Percentiles rank a stretch among this genome's conserved stretches.
phyloP scores from a whole-genome alignment of 2,329 filamentous ascomycete species.

The Fusarium duplospermum region DNA sequence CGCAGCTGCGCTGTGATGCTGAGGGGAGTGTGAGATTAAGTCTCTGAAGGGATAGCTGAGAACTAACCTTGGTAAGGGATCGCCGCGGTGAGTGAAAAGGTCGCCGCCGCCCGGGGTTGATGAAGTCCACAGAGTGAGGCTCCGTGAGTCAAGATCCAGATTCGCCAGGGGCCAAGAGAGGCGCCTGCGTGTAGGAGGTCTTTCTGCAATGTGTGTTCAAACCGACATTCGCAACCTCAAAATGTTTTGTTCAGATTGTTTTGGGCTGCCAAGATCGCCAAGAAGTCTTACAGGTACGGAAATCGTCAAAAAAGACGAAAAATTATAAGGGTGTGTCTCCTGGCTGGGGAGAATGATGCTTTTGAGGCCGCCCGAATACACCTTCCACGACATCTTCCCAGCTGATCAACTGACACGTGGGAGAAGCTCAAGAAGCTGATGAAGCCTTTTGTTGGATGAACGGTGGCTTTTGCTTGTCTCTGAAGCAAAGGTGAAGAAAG shows the following conservation, averaged over 20 bases:
- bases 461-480: neutral
- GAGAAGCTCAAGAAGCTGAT: neutral
- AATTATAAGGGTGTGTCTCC: neutral
- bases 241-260: neutral
- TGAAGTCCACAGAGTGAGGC: too few species aligned
- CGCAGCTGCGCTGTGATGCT: too few species aligned
- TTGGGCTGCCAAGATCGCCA: neutral
- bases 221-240: neutral
- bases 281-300: neutral
- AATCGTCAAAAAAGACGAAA: neutral
- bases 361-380: neutral
- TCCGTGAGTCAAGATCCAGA: neutral
- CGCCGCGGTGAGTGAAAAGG: too few species aligned
- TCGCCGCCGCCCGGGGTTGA: too few species aligned
- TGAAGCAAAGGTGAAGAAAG: neutral
- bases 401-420: neutral
- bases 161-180: neutral
- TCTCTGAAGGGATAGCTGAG: too few species aligned
- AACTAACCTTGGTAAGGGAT: too few species aligned
- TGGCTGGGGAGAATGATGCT: neutral
- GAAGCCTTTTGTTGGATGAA: neutral
- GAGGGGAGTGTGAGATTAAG: too few species aligned
- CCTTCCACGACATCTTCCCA: neutral
- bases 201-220: neutral
- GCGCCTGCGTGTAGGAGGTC: neutral